Percentiles rank a stretch among this genome's conserved stretches.
Conservation (phyloP, 768 basidiomycete genomes). For the Naganishia randhawae region DNA sequence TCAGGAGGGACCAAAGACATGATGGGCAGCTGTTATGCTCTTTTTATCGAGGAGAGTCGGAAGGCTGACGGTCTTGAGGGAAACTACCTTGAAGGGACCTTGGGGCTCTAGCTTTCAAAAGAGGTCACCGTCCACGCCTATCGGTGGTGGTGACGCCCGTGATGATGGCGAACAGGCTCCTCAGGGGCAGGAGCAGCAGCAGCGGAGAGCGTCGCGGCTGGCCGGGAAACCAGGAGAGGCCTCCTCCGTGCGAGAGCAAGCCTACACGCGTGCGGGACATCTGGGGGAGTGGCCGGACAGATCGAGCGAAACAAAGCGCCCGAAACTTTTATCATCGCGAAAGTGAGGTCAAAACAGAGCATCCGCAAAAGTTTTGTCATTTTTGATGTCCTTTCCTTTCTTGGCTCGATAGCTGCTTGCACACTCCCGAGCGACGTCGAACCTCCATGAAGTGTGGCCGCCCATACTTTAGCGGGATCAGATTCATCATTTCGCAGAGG, state of each 20-base stretch:
- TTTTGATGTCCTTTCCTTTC: no score
- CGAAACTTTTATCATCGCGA: not conserved
- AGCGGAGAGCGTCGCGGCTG: not conserved
- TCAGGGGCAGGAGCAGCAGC: not conserved
- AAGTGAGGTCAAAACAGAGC: not conserved
- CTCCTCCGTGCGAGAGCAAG: not conserved
- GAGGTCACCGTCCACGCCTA: not conserved
- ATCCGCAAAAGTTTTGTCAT: not conserved
- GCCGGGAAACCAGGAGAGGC: not conserved
- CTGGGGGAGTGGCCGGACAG: not conserved
- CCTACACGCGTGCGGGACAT: not conserved
- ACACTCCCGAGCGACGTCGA: no score
- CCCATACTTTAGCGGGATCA: no score
- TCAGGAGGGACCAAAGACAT: conserved; percentile 99
- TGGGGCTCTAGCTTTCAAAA: conserved; percentile 19
- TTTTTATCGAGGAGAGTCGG: conserved; percentile 22
- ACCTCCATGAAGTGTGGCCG: no score
- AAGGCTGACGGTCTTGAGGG: conserved; percentile 19
- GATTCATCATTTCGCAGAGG: no score
- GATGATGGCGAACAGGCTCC: conserved; percentile 5
- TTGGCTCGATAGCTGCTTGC: no score
- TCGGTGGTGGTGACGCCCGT: conserved; percentile 1
- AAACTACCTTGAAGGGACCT: conserved; percentile 22
- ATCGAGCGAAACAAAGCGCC: not conserved
- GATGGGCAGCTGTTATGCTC: conserved; percentile 42